phyloP scores from a whole-genome alignment of 164 flowering plant genomes.

The Malania oleifera region DNA sequence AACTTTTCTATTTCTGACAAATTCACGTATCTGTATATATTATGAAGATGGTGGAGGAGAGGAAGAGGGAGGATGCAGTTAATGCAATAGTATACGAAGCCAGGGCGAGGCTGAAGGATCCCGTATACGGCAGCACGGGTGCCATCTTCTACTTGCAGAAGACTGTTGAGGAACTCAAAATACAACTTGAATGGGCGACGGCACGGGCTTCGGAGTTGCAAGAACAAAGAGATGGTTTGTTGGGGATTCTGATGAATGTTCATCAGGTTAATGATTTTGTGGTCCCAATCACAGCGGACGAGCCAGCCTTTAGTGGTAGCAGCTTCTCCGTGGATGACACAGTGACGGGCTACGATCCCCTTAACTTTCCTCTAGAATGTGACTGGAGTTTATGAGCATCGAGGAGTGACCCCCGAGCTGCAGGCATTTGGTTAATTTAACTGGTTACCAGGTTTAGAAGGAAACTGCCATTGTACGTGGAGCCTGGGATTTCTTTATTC shows the following conservation, averaged over 20 bases:
- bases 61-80: slow-evolving; percentile 35
- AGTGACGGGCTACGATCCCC: slow-evolving; percentile 1
- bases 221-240: slow-evolving; percentile 21
- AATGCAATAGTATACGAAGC: slow-evolving; percentile 39
- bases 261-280: slow-evolving; percentile 4
- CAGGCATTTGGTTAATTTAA: too few species aligned
- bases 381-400: too few species aligned
- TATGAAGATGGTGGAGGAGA: slow-evolving; percentile 35
- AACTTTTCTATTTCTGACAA: too few species aligned
- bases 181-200: slow-evolving; percentile 17
- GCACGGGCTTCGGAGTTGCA: slow-evolving; percentile 13
- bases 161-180: slow-evolving; percentile 19
- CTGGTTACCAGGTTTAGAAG: too few species aligned
- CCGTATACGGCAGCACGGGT: slow-evolving; percentile 36
- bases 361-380: too few species aligned
- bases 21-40: neutral
- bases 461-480: too few species aligned
- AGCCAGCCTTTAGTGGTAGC: neutral
- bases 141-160: slow-evolving; percentile 31
- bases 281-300: slow-evolving; percentile 1
- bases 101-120: slow-evolving; percentile 30
- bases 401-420: too few species aligned
- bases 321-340: slow-evolving; percentile 2
- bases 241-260: slow-evolving; percentile 19
- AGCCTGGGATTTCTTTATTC: too few species aligned